Evolutionary conservation across 768 basidiomycete species (phyloP).

Genomic region (Tulasnella sp.): DNA sequence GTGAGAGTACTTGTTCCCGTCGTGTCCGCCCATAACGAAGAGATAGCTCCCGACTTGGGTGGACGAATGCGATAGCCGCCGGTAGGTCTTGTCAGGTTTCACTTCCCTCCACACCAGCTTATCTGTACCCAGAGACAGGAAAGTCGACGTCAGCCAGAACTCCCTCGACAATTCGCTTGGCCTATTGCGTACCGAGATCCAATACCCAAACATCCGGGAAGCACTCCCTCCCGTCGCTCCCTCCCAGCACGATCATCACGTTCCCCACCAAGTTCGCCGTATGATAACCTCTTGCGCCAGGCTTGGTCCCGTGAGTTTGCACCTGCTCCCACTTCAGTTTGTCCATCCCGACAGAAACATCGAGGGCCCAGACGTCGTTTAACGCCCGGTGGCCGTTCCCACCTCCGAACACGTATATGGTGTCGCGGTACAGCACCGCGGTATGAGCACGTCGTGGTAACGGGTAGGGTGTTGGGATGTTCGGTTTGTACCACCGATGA

Average conservation of each 20-base stretch:
- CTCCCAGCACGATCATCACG: constrained; percentile 87
- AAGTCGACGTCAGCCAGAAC: not conserved
- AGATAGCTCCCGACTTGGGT: constrained; percentile 92
- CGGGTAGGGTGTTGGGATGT: constrained; percentile 43
- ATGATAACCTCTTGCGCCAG: constrained; percentile 70
- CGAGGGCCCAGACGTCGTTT: constrained; percentile 90
- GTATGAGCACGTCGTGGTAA: constrained; percentile 56
- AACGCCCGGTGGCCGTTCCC: constrained; percentile 90
- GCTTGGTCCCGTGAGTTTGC: constrained; percentile 51
- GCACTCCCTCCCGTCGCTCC: constrained; percentile 86
- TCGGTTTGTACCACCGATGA: constrained; percentile 43
- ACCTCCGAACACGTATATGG: constrained; percentile 90
- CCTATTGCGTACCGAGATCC: constrained; percentile 67
- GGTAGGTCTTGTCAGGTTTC: constrained; percentile 49
- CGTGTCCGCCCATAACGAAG: constrained; percentile 88
- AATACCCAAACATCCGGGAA: constrained; percentile 89
- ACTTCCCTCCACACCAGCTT: constrained; percentile 45
- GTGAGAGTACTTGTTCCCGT: constrained; percentile 67
- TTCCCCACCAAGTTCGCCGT: constrained; percentile 85
- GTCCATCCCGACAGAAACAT: constrained; percentile 54
- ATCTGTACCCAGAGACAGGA: constrained; percentile 37
- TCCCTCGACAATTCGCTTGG: not conserved
- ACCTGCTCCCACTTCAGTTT: constrained; percentile 64
- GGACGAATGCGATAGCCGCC: constrained; percentile 80
- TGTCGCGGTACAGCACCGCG: constrained; percentile 59